phyloP scores from a whole-genome alignment of 164 flowering plant species.

The Macadamia integrifolia region DNA sequence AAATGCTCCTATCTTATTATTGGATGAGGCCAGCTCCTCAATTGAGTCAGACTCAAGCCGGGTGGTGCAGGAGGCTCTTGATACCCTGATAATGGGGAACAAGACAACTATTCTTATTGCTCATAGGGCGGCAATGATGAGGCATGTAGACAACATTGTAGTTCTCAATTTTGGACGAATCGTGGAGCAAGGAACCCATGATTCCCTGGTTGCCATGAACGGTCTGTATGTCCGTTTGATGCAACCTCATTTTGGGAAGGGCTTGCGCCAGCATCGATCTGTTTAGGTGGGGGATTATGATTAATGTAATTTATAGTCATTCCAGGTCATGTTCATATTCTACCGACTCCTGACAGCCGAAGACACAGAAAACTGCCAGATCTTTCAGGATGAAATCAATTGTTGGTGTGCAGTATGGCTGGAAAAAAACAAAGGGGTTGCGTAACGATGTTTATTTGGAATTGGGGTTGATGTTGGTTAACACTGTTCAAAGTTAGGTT shows the following conservation, averaged over 20 bases:
- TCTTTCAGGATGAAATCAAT: conserved; percentile 3
- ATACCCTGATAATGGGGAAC: conserved; percentile 94
- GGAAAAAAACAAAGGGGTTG: conserved; percentile 16
- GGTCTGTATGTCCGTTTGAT: conserved; percentile 84
- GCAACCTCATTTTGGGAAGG: conserved; percentile 95
- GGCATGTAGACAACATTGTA: conserved; percentile 96
- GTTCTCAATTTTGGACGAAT: conserved; percentile 92
- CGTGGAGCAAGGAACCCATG: conserved; percentile 97
- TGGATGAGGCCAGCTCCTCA: conserved; percentile 95
- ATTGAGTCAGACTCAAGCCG: conserved; percentile 96
- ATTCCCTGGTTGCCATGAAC: conserved; percentile 65
- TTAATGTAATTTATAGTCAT: conserved; percentile 16
- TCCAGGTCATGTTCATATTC: conserved; percentile 10
- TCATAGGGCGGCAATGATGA: conserved; percentile 97
- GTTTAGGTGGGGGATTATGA: conserved; percentile 27
- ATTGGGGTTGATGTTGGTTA: conserved; percentile 12
- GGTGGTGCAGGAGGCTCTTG: conserved; percentile 96
- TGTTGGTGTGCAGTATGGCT: conserved; percentile 23
- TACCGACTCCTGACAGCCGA: conserved; percentile 13
- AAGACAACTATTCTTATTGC: conserved; percentile 94
- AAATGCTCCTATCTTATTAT: conserved; percentile 88
- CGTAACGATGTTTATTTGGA: conserved; percentile 15
- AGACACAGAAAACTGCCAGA: background rate
- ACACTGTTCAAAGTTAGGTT: conserved; percentile 24
- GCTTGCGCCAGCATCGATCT: conserved; percentile 76